Evolutionary conservation across 148 eudicot species (phyloP).

Genomic region (Arbutus unedo): DNA sequence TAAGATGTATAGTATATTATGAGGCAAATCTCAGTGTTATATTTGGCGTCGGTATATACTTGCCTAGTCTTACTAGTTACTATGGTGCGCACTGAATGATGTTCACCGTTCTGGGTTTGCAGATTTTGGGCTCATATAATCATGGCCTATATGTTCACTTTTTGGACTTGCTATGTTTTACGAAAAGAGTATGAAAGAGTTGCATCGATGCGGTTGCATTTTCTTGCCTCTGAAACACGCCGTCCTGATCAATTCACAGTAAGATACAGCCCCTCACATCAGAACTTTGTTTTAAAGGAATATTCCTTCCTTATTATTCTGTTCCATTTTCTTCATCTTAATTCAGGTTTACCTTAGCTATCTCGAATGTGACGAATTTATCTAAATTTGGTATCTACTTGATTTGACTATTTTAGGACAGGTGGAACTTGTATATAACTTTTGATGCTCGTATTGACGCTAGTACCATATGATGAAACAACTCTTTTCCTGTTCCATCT

Average conservation of each 20-base stretch:
- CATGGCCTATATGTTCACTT: constrained; percentile 75
- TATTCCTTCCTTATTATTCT: constrained; percentile 1
- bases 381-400: constrained; percentile 11
- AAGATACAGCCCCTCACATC: constrained; percentile 26
- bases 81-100: constrained; percentile 14
- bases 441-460: not conserved
- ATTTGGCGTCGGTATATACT: not conserved
- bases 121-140: constrained; percentile 88
- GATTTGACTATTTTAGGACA: not conserved
- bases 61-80: not conserved
- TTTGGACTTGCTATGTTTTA: constrained; percentile 79
- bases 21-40: not conserved
- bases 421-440: not conserved
- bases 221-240: constrained; percentile 74
- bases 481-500: not conserved
- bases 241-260: constrained; percentile 96
- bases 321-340: not conserved
- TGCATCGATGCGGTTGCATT: constrained; percentile 73
- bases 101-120: constrained; percentile 16
- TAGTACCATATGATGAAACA: not conserved
- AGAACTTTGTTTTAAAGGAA: not conserved
- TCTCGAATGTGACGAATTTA: not conserved
- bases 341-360: not conserved
- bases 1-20: not conserved
- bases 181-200: constrained; percentile 67